Percentiles rank a stretch among this genome's conserved stretches.
Evolutionary conservation across 2,329 filamentous ascomycete species (phyloP).

Genomic region (Fusarium chuoi): DNA sequence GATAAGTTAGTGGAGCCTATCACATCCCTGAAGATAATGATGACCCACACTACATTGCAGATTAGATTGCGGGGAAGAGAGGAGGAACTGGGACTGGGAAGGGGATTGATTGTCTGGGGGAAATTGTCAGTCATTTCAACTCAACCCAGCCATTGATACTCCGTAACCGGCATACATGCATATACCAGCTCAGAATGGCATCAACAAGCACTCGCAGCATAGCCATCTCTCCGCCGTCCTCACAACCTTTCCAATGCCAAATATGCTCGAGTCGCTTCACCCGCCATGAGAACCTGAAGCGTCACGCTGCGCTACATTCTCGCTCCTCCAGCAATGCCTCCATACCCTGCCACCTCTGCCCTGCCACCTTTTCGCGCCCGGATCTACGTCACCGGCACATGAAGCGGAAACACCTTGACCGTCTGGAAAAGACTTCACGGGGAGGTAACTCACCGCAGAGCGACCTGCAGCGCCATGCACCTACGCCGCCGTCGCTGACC

Average conservation of each 20-base stretch:
- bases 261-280: conserved; percentile 48
- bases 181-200: neutral
- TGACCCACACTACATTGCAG: neutral
- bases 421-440: neutral
- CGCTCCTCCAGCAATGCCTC: conserved; percentile 45
- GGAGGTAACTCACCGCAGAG: neutral
- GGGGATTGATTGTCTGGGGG: neutral
- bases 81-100: neutral
- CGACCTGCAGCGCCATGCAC: neutral
- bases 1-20: neutral
- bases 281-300: conserved; percentile 46
- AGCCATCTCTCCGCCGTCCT: neutral
- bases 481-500: conserved; percentile 4
- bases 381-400: conserved; percentile 55
- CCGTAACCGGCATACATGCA: neutral
- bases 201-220: neutral
- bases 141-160: neutral
- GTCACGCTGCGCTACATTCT: conserved; percentile 53
- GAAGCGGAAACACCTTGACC: conserved; percentile 53
- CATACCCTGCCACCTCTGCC: conserved; percentile 51
- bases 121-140: neutral
- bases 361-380: conserved; percentile 52
- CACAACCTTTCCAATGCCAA: conserved; percentile 54
- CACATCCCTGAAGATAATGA: neutral
- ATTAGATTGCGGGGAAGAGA: neutral